Evolutionary conservation across 2,329 filamentous ascomycete genomes (phyloP).

Genomic region (Aspergillus amoenus): DNA sequence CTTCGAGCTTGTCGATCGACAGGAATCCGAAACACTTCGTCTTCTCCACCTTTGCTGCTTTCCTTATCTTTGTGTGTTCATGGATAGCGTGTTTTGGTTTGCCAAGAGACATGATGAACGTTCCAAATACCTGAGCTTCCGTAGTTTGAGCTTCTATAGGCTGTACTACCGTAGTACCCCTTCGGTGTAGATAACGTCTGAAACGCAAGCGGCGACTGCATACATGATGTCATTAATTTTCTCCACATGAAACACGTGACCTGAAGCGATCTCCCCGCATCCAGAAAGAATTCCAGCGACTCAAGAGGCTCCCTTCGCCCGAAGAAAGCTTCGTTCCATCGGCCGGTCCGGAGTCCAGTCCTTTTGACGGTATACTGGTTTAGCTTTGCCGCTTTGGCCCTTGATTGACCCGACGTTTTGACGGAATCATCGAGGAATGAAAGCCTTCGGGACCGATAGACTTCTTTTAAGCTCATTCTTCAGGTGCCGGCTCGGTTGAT

Average conservation of each 20-base stretch:
- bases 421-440: not conserved
- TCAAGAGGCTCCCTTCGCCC: slow-evolving; percentile 11
- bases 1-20: slow-evolving; percentile 13
- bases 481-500: not conserved
- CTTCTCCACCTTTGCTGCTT: slow-evolving; percentile 12
- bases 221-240: not conserved
- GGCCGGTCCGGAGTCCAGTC: not conserved
- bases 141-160: not conserved
- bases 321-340: slow-evolving; percentile 1
- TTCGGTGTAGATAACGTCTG: no score
- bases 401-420: not conserved
- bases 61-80: slow-evolving; percentile 9
- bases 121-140: not conserved
- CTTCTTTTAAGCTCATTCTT: slow-evolving; percentile 1
- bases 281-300: not conserved
- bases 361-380: not conserved
- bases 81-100: slow-evolving; percentile 15
- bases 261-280: not conserved
- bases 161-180: not conserved
- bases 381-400: not conserved
- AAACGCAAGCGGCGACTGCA: not conserved
- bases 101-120: slow-evolving; percentile 16
- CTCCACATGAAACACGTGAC: not conserved
- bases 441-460: not conserved
- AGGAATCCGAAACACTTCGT: slow-evolving; percentile 19